Evolutionary conservation across 805 yeast species (phyloP).

Genomic region (Phaffomyces thermotolerans): DNA sequence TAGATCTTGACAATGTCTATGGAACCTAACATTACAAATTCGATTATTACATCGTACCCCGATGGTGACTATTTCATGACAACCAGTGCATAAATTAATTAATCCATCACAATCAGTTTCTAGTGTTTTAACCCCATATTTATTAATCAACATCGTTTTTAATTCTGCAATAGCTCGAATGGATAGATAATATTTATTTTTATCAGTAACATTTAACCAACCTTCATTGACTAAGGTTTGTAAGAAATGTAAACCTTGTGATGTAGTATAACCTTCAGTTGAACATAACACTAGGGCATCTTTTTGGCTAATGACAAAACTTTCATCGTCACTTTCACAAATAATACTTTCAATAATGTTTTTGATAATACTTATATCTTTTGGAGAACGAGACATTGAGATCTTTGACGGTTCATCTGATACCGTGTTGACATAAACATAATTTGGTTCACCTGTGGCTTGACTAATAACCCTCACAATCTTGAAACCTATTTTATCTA

Average conservation of each 20-base stretch:
- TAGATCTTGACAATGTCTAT: constrained; percentile 39
- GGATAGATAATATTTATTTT: constrained; percentile 31
- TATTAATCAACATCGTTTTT: constrained; percentile 34
- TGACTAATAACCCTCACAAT: constrained; percentile 31
- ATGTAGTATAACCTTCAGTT: constrained; percentile 24
- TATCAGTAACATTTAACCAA: constrained; percentile 39
- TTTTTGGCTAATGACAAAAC: constrained; percentile 29
- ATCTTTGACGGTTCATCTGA: constrained; percentile 30
- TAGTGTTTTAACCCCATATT: constrained; percentile 29
- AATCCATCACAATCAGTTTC: constrained; percentile 28
- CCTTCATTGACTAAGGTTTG: constrained; percentile 38
- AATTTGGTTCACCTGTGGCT: constrained; percentile 26
- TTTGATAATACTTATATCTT: constrained; percentile 37
- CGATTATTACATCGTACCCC: constrained; percentile 37
- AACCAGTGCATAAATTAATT: constrained; percentile 38
- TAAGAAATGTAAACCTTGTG: constrained; percentile 36
- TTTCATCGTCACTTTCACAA: constrained; percentile 14
- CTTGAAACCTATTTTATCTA: constrained; percentile 30
- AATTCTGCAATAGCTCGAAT: constrained; percentile 41
- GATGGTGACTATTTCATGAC: constrained; percentile 45
- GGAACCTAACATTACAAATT: constrained; percentile 37
- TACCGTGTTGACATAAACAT: constrained; percentile 30
- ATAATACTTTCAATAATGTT: constrained; percentile 33
- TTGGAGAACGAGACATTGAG: constrained; percentile 27
- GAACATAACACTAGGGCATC: constrained; percentile 12